Evolutionary conservation across 148 eudicot genomes (phyloP).

Genomic region (Vaccinium corymbosum): DNA sequence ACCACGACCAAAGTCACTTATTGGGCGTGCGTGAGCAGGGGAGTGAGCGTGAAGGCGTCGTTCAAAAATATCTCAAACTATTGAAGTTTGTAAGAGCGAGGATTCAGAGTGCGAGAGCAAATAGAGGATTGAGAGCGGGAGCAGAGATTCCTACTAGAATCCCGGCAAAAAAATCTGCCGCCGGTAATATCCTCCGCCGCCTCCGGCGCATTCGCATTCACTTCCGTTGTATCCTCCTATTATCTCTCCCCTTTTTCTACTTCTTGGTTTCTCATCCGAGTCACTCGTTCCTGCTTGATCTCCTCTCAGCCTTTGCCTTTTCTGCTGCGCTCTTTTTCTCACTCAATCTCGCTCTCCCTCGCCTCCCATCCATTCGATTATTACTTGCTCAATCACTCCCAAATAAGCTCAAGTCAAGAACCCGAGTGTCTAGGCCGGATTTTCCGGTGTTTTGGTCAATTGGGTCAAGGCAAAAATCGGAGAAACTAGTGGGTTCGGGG

Average conservation of each 20-base stretch:
- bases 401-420: conserved; percentile 40
- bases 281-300: conserved; percentile 68
- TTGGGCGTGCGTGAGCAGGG: too few species aligned
- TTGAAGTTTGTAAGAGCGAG: too few species aligned
- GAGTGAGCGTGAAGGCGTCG: too few species aligned
- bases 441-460: conserved; percentile 90
- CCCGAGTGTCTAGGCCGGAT: conserved; percentile 31
- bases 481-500: conserved; percentile 38
- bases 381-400: conserved; percentile 56
- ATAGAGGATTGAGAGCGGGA: too few species aligned
- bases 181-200: conserved; percentile 42
- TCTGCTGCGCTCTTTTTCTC: conserved; percentile 81
- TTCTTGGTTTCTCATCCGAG: conserved; percentile 78
- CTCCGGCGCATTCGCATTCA: conserved; percentile 42
- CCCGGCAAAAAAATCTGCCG: conserved; percentile 34
- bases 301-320: conserved; percentile 77
- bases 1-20: conserved; percentile 16
- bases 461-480: conserved; percentile 56
- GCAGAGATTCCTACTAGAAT: neutral
- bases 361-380: conserved; percentile 69
- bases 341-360: conserved; percentile 74
- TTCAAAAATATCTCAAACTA: too few species aligned
- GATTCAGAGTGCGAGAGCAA: too few species aligned
- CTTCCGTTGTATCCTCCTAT: conserved; percentile 44
- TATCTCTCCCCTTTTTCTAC: conserved; percentile 69